phyloP scores from a whole-genome alignment of 768 basidiomycete species.

The Suillus americanus region DNA sequence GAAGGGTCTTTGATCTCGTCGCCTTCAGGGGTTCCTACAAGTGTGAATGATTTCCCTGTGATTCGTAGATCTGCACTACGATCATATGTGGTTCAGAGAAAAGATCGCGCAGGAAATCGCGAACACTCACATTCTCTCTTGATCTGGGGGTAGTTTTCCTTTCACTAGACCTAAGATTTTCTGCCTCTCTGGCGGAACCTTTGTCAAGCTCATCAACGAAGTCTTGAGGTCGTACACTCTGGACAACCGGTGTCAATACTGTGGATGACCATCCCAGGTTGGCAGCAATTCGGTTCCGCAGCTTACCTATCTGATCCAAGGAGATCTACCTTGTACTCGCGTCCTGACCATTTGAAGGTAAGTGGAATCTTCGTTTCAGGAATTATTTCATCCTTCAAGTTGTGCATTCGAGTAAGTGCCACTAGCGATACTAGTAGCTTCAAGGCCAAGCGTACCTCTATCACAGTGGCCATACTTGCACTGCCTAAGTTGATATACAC shows the following conservation, averaged over 20 bases:
- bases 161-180: slow-evolving; percentile 87
- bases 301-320: slow-evolving; percentile 76
- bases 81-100: slow-evolving; percentile 9
- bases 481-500: not conserved
- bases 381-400: not conserved
- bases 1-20: slow-evolving; percentile 82
- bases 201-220: slow-evolving; percentile 63
- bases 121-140: slow-evolving; percentile 54
- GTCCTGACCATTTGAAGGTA: slow-evolving; percentile 73
- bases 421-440: not conserved
- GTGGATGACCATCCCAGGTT: not conserved
- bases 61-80: slow-evolving; percentile 60
- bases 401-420: not conserved
- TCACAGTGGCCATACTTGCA: not conserved
- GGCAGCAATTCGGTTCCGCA: slow-evolving; percentile 3
- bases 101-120: not conserved
- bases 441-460: not conserved
- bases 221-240: slow-evolving; percentile 84
- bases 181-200: slow-evolving; percentile 81
- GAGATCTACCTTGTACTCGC: slow-evolving; percentile 60
- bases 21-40: slow-evolving; percentile 84
- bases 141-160: slow-evolving; percentile 78
- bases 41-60: slow-evolving; percentile 73
- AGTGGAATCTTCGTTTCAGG: slow-evolving; percentile 53
- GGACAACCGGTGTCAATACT: slow-evolving; percentile 6